Evolutionary conservation across 139 green algal species (phyloP).

Genomic region (Pleodorina starrii): DNA sequence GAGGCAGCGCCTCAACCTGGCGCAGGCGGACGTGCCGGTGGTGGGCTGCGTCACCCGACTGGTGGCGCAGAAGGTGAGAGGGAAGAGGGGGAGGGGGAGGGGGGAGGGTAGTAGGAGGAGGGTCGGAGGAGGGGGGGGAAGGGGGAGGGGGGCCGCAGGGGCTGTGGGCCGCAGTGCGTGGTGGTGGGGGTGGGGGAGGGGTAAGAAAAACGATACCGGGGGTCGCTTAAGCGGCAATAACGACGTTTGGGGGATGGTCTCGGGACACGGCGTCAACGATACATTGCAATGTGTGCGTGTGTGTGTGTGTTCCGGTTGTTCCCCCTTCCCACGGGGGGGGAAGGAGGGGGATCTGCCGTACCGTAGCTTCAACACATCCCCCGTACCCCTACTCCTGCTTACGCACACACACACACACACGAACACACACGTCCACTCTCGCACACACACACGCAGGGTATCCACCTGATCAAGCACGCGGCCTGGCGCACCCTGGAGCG

Average conservation of each 20-base stretch:
- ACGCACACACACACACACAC: too few species aligned
- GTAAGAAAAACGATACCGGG: too few species aligned
- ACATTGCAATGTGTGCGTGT: too few species aligned
- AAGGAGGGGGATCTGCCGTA: too few species aligned
- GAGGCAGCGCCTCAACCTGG: conserved; percentile 74
- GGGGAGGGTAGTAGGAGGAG: not conserved
- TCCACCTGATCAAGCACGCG: conserved; percentile 99
- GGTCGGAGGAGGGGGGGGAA: not conserved
- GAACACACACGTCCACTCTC: too few species aligned
- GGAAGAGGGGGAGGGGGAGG: not conserved
- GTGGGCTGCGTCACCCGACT: conserved; percentile 86
- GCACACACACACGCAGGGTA: conserved; percentile 79
- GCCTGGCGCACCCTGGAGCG: conserved; percentile 89
- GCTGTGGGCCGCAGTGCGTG: not conserved
- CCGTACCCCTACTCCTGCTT: too few species aligned
- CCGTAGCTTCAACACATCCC: too few species aligned
- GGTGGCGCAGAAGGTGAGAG: conserved; percentile 90
- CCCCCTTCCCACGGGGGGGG: too few species aligned
- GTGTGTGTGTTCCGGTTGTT: too few species aligned
- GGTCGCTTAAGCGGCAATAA: too few species aligned
- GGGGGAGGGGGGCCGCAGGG: not conserved
- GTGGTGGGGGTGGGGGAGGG: not conserved
- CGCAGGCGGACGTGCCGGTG: conserved; percentile 79
- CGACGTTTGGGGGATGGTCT: too few species aligned
- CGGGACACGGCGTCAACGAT: too few species aligned